Conservation (phyloP, 2,329 filamentous ascomycete genomes). For the Trichoderma asperellum region DNA sequence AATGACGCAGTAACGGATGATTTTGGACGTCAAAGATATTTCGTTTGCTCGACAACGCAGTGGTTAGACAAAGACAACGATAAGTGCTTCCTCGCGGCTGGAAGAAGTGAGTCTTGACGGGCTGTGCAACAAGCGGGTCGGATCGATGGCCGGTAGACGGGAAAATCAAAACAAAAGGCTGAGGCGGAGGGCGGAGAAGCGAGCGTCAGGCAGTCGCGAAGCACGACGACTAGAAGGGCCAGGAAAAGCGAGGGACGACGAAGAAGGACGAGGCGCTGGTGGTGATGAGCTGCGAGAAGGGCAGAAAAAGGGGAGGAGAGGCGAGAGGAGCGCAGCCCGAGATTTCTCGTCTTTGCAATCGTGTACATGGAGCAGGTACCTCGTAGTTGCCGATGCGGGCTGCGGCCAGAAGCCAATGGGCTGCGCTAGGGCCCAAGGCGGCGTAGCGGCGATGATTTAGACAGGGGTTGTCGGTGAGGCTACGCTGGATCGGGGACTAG, state of each 20-base stretch:
- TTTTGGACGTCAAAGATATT: neutral
- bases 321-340: constrained; percentile 51
- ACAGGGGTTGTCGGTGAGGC: constrained; percentile 15
- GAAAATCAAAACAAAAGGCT: constrained; percentile 6
- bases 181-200: constrained; percentile 15
- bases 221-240: constrained; percentile 24
- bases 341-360: constrained; percentile 8
- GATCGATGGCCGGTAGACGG: constrained; percentile 25
- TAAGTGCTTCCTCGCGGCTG: constrained; percentile 6
- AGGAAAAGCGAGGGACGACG: constrained; percentile 33
- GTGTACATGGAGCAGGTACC: neutral
- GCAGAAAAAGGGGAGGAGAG: constrained; percentile 27
- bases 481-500: constrained; percentile 5
- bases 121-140: constrained; percentile 29
- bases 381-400: constrained; percentile 5
- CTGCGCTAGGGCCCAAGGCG: neutral
- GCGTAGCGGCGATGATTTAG: neutral
- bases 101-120: constrained; percentile 16
- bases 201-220: constrained; percentile 28
- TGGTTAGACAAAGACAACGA: constrained; percentile 19
- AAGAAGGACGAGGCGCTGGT: constrained; percentile 30
- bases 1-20: neutral
- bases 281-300: constrained; percentile 3
- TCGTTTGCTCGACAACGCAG: neutral
- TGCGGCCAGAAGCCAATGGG: constrained; percentile 13